A percentile compares a stretch with the other conserved stretches of the same genome.
These are phyloP conservation scores for Gentiana dahurica DNA, from an alignment of 257 asterid genomes.

Conservation along the genomic window DNA sequence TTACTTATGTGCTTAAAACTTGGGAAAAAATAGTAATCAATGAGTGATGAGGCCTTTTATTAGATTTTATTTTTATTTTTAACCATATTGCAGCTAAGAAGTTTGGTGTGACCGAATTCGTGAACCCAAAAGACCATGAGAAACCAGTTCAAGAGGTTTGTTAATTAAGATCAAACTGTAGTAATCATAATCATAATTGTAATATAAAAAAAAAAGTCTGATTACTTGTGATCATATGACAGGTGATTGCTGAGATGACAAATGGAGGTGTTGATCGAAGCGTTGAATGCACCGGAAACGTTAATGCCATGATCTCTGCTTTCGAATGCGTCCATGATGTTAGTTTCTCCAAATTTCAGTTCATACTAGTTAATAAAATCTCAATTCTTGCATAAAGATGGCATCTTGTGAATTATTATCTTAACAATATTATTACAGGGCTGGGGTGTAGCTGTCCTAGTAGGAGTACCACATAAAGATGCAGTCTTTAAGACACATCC, in stretches of 20 bases:
- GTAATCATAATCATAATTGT: background rate
- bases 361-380: too few species aligned
- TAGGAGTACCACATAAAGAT: constrained; percentile 61
- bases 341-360: background rate
- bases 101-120: constrained; percentile 71
- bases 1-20: too few species aligned
- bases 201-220: too few species aligned
- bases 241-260: constrained; percentile 68
- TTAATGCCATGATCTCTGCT: constrained; percentile 70
- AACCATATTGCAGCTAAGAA: constrained; percentile 39
- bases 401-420: background rate
- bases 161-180: background rate
- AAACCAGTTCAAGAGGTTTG: constrained; percentile 70
- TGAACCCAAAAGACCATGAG: constrained; percentile 55
- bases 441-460: constrained; percentile 84
- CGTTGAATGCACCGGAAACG: constrained; percentile 69
- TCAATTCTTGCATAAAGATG: too few species aligned
- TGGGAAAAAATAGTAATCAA: background rate
- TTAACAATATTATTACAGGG: constrained; percentile 20
- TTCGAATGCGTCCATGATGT: constrained; percentile 83
- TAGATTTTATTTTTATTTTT: background rate
- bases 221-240: background rate
- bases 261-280: constrained; percentile 76
- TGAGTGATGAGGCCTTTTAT: background rate
- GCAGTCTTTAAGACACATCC: constrained; percentile 56